Percentiles rank a stretch among this genome's conserved stretches.
Conservation (phyloP, 73 alveolate species). For the Tetrahymena elliotti region DNA sequence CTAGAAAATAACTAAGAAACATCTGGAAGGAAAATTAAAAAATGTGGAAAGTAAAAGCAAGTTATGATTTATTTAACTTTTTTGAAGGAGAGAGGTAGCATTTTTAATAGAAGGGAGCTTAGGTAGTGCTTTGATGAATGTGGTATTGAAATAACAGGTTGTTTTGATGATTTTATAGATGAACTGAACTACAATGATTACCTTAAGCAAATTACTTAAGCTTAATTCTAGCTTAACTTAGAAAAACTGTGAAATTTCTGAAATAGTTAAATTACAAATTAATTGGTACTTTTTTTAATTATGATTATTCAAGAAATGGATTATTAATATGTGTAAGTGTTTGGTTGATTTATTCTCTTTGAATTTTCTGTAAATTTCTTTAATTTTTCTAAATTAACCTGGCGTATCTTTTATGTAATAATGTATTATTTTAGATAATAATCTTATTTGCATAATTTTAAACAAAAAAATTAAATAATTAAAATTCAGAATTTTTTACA, state of each 20-base stretch:
- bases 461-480: background rate
- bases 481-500: background rate
- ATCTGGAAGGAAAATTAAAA: background rate
- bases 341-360: background rate
- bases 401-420: background rate
- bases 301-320: background rate
- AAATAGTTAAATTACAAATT: background rate
- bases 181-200: background rate
- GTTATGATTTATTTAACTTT: background rate
- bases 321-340: background rate
- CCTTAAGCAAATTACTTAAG: background rate
- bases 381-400: background rate
- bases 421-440: no score
- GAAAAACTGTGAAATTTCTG: background rate
- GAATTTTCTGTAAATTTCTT: background rate
- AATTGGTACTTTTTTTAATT: no score
- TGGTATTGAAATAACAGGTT: background rate
- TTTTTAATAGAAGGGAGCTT: background rate
- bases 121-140: background rate
- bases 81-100: background rate
- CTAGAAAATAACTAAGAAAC: background rate
- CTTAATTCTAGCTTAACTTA: background rate
- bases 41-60: background rate
- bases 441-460: background rate
- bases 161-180: background rate